Evolutionary conservation across 805 yeast genomes (phyloP), one percentile per base, ranked within the genome.

Genomic region (Saturnispora hagleri): DNA sequence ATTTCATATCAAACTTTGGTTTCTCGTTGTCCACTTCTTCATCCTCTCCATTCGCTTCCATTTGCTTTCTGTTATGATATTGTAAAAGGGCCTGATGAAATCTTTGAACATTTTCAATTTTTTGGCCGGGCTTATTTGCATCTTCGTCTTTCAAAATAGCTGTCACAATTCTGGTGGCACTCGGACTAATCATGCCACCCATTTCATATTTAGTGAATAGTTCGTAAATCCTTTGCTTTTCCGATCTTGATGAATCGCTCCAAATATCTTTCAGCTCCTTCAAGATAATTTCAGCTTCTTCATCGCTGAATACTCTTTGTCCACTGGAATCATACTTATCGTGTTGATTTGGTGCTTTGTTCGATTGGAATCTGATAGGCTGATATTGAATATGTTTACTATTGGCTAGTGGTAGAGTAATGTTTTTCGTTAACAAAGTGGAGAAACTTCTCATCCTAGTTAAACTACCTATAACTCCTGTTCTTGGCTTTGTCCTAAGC

Each of bases 101-200:
- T 22, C 50, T 55, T 43, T 64, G 66, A 36, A 65, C 67, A 44
- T 63, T 59, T 38, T 59, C 62, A 53, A 64, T 60, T 38, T 63
- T 63, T 43, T 63, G 63, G 9, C 68, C 68, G 2, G 69, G 60
- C 20, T 52, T 49, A 10, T 42, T 48, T 5, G 63, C 56, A 17
- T 54, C 55, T n/a, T 53, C 43, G 49, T 66, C 69, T 9, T 62
- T 61, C 42, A 64, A 51, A 43, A 66, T 62, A 0, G 56, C 47
- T 28, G 62, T 58, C 34, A 64, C 55, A 52, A 66, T 57, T 43
- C 60, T 63, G 8, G 64, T 55, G 13, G 67, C 63, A 18, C 62
- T 57, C 3, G 64, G 63, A 5, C 66, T 61, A 27, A 62, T 60
- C 47, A 65, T 44, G 5, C 67, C 70, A n/a, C 67, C 67, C 50